These are phyloP conservation scores for Verticillium klebahnii DNA, from an alignment of 2,329 filamentous ascomycete species.

Conservation along the genomic window DNA sequence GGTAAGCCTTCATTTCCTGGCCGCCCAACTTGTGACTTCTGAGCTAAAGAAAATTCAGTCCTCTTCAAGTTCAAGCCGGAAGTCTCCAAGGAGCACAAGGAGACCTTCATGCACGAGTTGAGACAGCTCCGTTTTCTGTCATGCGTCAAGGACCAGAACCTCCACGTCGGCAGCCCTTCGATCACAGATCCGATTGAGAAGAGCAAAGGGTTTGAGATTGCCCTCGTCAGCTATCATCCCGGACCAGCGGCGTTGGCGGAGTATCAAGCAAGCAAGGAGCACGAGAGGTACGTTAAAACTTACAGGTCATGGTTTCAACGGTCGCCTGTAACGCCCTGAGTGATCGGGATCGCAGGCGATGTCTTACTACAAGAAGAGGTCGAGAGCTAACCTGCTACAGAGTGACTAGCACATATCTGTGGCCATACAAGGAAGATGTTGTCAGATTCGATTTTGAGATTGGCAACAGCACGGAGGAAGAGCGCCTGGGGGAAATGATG, in stretches of 20 bases:
- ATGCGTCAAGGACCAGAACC: constrained; percentile 41
- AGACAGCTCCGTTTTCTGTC: constrained; percentile 42
- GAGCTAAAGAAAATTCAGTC: constrained; percentile 23
- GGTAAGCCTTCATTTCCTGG: constrained; percentile 14
- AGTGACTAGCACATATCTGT: constrained; percentile 45
- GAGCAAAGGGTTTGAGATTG: constrained; percentile 49
- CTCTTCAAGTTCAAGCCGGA: constrained; percentile 44
- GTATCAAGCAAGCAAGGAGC: constrained; percentile 49
- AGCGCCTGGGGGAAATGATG: constrained; percentile 10
- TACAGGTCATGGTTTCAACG: neutral
- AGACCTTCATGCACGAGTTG: constrained; percentile 39
- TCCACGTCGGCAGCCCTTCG: constrained; percentile 48
- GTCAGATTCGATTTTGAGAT: constrained; percentile 52
- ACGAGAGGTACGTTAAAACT: constrained; percentile 35
- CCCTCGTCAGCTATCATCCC: constrained; percentile 46
- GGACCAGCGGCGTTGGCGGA: constrained; percentile 37
- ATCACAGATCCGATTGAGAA: constrained; percentile 45
- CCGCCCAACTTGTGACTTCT: too few species aligned
- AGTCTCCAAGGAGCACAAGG: constrained; percentile 34
- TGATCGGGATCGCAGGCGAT: too few species aligned
- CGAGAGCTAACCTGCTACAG: constrained; percentile 21
- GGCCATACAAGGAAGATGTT: constrained; percentile 48
- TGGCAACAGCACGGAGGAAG: constrained; percentile 22
- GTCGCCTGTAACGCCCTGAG: too few species aligned
- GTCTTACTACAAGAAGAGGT: too few species aligned